Conservation (phyloP, 2,329 filamentous ascomycete species). For the Trichoderma arundinaceum region DNA sequence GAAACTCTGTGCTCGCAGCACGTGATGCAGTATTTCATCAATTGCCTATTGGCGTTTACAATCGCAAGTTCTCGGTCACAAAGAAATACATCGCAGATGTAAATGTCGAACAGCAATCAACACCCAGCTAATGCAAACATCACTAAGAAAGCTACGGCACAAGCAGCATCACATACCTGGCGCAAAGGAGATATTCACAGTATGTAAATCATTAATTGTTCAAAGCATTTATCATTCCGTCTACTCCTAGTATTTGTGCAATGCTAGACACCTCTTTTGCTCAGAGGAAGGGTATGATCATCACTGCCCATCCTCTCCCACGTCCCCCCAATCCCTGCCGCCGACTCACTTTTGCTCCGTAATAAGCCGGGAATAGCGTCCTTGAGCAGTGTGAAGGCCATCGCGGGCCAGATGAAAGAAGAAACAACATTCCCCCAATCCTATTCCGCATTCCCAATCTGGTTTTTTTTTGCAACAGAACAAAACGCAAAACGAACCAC, state of each 20-base stretch:
- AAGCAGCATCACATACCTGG: background rate
- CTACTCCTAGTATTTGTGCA: constrained; percentile 45
- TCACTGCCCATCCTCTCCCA: constrained; percentile 32
- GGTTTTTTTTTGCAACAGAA: constrained; percentile 8
- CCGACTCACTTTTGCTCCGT: constrained; percentile 31
- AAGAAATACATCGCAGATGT: too few species aligned
- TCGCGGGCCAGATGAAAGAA: constrained; percentile 17
- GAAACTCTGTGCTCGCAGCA: too few species aligned
- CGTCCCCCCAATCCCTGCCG: constrained; percentile 30
- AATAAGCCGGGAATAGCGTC: constrained; percentile 33
- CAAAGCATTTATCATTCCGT: constrained; percentile 45
- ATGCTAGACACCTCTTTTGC: constrained; percentile 44
- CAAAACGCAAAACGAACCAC: constrained; percentile 23
- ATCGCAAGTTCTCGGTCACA: too few species aligned
- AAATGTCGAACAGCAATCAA: too few species aligned
- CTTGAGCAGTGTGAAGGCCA: constrained; percentile 31
- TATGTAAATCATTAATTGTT: constrained; percentile 30
- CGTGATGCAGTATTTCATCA: too few species aligned
- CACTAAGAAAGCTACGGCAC: too few species aligned
- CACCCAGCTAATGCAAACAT: too few species aligned
- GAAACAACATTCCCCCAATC: background rate
- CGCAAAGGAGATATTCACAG: background rate
- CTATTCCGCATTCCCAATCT: background rate
- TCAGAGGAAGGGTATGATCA: constrained; percentile 39
- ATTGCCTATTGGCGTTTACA: too few species aligned